Evolutionary conservation across 768 basidiomycete genomes (phyloP), one percentile per base, ranked within the genome.

Genomic region (Mycena leptocephala): DNA sequence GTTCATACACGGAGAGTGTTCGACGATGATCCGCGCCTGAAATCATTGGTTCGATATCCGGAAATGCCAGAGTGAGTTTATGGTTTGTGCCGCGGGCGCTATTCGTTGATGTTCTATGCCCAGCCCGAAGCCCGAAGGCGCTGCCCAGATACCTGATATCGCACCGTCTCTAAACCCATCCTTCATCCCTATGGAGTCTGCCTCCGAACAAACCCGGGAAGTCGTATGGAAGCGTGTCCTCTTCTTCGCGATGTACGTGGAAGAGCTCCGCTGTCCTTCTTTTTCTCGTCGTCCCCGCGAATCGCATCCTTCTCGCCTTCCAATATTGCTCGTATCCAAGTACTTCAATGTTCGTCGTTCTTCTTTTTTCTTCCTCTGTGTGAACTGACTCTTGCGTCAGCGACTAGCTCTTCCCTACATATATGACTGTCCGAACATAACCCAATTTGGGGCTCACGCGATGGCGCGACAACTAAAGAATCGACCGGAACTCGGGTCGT

Each of bases 151-250:
- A 43, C 35, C 51, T 22, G 61, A 72, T 10, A 64, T 72, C 20
- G 43, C 70, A n/a, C 70, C 70, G 7, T 72, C 61, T 14, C 55
- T 72, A 35, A 72, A 72, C 37, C 61, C 70, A 16, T 51, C 4
- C 48, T 72, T 72, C 28, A 32, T 55, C 13, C 61, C 70, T 8
- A 63, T 72, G 70, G 35, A 16, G n/a, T 63, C 48, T 3, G 61
- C 70, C 2, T 63, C 70, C 1, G 68, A 58, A 3, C 41, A 70
- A 20, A 59, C 32, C 18, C 55, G 56, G 2, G 58, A 70, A 33
- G 1, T 22, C 13, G 35, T 70, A 11, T 70, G 68, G 68, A 58
- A 59, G 20, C 68, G 56, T 30, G 68, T 70, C 2, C 24, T 70
- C 1, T 70, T 32, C 30, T 70, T 70, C 16, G 68, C 55, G 4